These are phyloP conservation scores for Pecoramyces ruminantium DNA, from an alignment of 192 early-diverging fungal species.

Conservation along the genomic window DNA sequence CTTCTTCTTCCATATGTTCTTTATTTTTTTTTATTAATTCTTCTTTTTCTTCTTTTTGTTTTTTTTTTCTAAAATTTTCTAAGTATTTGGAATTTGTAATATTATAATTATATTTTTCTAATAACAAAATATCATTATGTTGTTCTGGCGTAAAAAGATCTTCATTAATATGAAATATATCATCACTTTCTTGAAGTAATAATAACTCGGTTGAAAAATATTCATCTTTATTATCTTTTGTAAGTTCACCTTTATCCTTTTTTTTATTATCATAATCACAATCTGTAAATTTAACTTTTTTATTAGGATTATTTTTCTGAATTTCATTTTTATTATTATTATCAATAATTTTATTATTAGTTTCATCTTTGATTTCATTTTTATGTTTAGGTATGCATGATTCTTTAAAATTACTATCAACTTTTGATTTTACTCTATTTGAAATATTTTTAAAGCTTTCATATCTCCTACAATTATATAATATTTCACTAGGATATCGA, in stretches of 20 bases:
- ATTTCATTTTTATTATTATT: too few species aligned
- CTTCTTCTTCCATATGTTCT: not conserved
- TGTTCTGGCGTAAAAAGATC: not conserved
- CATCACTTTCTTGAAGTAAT: not conserved
- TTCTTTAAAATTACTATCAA: not conserved
- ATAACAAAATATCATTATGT: not conserved
- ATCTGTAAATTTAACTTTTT: too few species aligned
- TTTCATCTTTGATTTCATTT: not conserved
- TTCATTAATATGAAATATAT: not conserved
- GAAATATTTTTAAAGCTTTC: not conserved
- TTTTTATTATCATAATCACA: too few species aligned
- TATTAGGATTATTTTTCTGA: too few species aligned
- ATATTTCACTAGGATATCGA: not conserved
- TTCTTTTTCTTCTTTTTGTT: not conserved
- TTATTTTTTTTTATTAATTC: not conserved
- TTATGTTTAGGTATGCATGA: too few species aligned
- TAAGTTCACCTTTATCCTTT: not conserved
- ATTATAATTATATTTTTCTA: not conserved
- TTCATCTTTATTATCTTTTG: not conserved
- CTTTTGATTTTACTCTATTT: not conserved
- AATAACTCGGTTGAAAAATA: not conserved
- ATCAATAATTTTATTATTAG: too few species aligned
- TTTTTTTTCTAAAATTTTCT: not conserved
- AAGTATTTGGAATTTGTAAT: not conserved
- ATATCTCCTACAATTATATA: not conserved